Percentiles rank a stretch among this genome's conserved stretches.
Conservation (phyloP, 2,329 filamentous ascomycete species). For the Ilyonectria sp. region DNA sequence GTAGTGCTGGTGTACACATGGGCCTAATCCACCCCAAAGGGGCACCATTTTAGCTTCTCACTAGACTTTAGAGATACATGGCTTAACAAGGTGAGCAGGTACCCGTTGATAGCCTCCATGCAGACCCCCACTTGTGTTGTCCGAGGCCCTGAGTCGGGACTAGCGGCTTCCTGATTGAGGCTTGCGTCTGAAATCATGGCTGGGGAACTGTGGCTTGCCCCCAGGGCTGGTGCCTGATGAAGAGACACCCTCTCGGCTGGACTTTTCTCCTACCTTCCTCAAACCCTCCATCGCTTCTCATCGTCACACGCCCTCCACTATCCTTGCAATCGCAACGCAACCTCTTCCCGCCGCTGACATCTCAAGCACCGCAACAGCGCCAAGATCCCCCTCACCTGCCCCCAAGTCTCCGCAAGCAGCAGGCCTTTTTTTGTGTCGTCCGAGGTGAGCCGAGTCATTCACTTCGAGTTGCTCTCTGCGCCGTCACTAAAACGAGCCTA, state of each 20-base stretch:
- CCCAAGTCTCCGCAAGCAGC: constrained; percentile 31
- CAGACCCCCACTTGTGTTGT: neutral
- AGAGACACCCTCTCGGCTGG: constrained; percentile 39
- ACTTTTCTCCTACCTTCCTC: constrained; percentile 37
- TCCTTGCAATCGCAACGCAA: constrained; percentile 30
- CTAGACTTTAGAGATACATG: neutral
- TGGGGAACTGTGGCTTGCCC: constrained; percentile 25
- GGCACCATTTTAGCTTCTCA: neutral
- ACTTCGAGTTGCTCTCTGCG: constrained; percentile 49
- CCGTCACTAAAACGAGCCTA: constrained; percentile 45
- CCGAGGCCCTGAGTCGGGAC: neutral
- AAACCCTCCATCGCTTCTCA: constrained; percentile 37
- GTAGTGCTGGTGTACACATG: constrained; percentile 17
- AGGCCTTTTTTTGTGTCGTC: constrained; percentile 36
- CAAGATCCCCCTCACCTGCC: constrained; percentile 19
- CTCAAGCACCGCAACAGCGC: neutral
- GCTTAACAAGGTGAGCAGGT: neutral
- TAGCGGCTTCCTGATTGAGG: constrained; percentile 5
- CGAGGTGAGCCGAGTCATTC: constrained; percentile 53
- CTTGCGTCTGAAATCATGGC: constrained; percentile 15
- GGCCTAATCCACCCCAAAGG: constrained; percentile 20
- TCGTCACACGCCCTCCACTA: constrained; percentile 32
- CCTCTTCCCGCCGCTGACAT: constrained; percentile 30
- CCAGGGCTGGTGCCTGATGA: constrained; percentile 12
- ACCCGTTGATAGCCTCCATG: constrained; percentile 9